These are phyloP conservation scores for Erodium trifolium DNA, from an alignment of 441 rosid genomes.

Conservation along the genomic window DNA sequence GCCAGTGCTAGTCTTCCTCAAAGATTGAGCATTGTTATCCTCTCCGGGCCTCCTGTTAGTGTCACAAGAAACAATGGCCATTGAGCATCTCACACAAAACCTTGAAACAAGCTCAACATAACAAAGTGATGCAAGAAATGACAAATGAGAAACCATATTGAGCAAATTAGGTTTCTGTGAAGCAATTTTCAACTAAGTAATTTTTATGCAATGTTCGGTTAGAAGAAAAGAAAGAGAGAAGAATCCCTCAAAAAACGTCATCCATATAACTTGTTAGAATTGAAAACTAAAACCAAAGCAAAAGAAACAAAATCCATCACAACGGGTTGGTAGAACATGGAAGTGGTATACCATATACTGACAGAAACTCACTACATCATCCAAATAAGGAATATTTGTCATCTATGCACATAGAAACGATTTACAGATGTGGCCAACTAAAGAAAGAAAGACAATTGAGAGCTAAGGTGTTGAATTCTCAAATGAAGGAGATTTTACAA, in stretches of 20 bases:
- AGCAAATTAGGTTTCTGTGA: not conserved
- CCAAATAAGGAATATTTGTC: not conserved
- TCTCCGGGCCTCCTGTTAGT: slow-evolving; percentile 25
- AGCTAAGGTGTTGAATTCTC: not conserved
- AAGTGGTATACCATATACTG: not conserved
- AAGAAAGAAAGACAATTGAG: not conserved
- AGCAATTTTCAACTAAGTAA: not conserved
- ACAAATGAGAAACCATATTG: too few relatives aligned
- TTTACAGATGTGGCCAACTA: not conserved
- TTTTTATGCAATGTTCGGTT: too few relatives aligned
- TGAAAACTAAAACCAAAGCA: not conserved
- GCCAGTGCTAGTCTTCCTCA: slow-evolving; percentile 23
- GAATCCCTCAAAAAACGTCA: not conserved
- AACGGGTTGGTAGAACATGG: not conserved
- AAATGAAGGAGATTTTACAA: not conserved
- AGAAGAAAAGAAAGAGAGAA: too few relatives aligned
- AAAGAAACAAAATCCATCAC: not conserved
- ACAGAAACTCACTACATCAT: not conserved
- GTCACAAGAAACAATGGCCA: not conserved
- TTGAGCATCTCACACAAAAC: slow-evolving; percentile 9
- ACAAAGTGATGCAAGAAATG: too few relatives aligned
- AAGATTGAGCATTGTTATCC: slow-evolving; percentile 25
- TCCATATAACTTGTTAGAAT: not conserved
- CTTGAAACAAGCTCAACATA: not conserved
- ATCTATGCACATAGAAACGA: not conserved